phyloP scores from a whole-genome alignment of 2,329 filamentous ascomycete species.

The Neonectria hederae region DNA sequence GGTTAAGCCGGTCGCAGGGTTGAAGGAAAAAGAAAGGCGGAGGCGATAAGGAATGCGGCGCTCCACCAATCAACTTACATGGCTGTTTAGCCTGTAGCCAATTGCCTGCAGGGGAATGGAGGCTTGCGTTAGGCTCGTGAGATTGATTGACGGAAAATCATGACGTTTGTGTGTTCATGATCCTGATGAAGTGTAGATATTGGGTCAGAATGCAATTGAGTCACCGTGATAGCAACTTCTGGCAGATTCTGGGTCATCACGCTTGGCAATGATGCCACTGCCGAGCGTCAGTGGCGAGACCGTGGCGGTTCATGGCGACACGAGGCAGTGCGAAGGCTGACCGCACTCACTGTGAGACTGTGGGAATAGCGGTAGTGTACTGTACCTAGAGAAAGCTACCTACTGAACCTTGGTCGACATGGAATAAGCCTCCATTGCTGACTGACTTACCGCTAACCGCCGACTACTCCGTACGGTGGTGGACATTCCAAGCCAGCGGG shows the following conservation, averaged over 20 bases:
- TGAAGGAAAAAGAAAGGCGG: slow-evolving; percentile 21
- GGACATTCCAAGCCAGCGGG: not conserved
- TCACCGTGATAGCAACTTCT: not conserved
- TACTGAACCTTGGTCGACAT: not conserved
- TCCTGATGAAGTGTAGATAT: not conserved
- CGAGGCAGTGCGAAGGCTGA: not conserved
- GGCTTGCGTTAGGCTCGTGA: not conserved
- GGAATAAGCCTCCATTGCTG: not conserved
- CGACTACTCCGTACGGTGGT: not conserved
- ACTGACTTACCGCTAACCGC: not conserved
- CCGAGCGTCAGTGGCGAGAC: slow-evolving; percentile 20
- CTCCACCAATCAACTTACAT: slow-evolving; percentile 45
- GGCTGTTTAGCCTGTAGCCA: slow-evolving; percentile 14
- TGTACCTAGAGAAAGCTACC: not conserved
- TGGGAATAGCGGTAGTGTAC: not conserved
- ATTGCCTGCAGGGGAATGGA: not conserved
- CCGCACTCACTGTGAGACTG: not conserved
- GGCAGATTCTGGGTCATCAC: not conserved
- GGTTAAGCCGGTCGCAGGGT: not conserved
- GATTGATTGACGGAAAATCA: not conserved
- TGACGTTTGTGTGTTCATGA: not conserved
- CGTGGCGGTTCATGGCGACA: slow-evolving; percentile 25
- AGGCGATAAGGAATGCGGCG: slow-evolving; percentile 23
- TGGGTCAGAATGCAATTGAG: not conserved
- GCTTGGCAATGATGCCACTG: slow-evolving; percentile 10